Evolutionary conservation across 2,329 filamentous ascomycete species (phyloP), one percentile per base, ranked within the genome.

Genomic region (Fusarium marasasianum): DNA sequence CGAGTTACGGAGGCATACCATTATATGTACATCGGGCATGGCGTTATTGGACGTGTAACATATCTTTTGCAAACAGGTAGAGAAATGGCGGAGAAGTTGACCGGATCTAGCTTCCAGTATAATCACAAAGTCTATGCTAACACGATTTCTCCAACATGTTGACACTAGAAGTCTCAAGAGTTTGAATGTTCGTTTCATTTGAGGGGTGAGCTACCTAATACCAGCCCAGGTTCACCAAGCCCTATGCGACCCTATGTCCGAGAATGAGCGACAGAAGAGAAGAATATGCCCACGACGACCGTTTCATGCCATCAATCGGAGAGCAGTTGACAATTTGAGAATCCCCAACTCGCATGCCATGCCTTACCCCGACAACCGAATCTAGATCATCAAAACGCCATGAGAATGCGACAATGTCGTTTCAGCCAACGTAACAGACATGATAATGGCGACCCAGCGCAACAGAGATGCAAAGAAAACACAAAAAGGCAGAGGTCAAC

Each of bases 21-120:
- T 79, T 76, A 77, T 78, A 80, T 76, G 76, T 80, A 81, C 80
- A 83, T 83, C 71, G 76, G 81, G 80, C 78, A 81, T 76, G 82
- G 82, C 81, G 82, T 83, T 83, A 69, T 70, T 78, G 79, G 79
- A 77, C 73, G 72, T 84, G 80, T 83, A 82, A 72, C 68, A 69
- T 74, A 72, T 74, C 58, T 69, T 80, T 80, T 78, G 37, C 78
- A 76, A 74, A 76, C 75, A 79, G 74, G 76, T 80, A 78, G 78
- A 80, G 64, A 70, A 68, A 63, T 63, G 73, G 66, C 38, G 71
- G 72, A 71, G 66, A 76, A 74, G 67, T 71, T 71, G 71, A 78
- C 71, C 60, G 70, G 63, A 74, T 74, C 51, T 77, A 72, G 69
- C 58, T 76, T 73, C 56, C 66, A 53, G 62, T 59, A 66, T 63